Percentiles rank a stretch among this genome's conserved stretches.
Conservation (phyloP, 192 early-diverging fungal species). For the Gigaspora rosea region DNA sequence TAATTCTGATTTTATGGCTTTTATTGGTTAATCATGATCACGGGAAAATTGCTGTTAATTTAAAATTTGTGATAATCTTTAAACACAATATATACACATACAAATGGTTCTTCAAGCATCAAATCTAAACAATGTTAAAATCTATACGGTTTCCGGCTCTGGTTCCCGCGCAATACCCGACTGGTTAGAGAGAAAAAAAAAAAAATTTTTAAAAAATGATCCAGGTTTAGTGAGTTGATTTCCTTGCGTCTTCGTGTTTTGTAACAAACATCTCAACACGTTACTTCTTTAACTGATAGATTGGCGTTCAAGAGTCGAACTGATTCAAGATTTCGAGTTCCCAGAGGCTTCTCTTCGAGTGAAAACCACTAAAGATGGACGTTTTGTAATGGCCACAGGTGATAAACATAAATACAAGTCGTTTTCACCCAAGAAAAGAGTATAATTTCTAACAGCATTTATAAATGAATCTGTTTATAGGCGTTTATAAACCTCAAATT, state of each 20-base stretch:
- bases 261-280: not conserved
- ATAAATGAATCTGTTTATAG: constrained; percentile 26
- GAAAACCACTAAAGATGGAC: constrained; percentile 82
- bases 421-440: not conserved
- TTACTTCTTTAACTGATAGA: constrained; percentile 52
- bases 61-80: no score
- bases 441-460: not conserved
- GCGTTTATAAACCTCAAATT: constrained; percentile 97
- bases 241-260: not conserved
- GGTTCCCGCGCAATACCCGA: constrained; percentile 87
- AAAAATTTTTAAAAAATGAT: constrained; percentile 87
- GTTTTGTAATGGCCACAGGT: constrained; percentile 90
- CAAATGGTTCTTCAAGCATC: constrained; percentile 78
- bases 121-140: constrained; percentile 93
- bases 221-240: constrained; percentile 49
- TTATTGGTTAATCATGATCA: no score
- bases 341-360: constrained; percentile 89
- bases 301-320: constrained; percentile 87
- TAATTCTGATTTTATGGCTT: no score
- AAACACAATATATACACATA: no score
- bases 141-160: constrained; percentile 79
- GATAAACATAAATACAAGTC: not conserved
- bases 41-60: no score
- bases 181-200: constrained; percentile 88
- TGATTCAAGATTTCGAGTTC: constrained; percentile 98